Evolutionary conservation across 371 early-diverging fungal genomes (phyloP), one percentile per base, ranked within the genome.

Genomic region (Phascolomyces articulosus): DNA sequence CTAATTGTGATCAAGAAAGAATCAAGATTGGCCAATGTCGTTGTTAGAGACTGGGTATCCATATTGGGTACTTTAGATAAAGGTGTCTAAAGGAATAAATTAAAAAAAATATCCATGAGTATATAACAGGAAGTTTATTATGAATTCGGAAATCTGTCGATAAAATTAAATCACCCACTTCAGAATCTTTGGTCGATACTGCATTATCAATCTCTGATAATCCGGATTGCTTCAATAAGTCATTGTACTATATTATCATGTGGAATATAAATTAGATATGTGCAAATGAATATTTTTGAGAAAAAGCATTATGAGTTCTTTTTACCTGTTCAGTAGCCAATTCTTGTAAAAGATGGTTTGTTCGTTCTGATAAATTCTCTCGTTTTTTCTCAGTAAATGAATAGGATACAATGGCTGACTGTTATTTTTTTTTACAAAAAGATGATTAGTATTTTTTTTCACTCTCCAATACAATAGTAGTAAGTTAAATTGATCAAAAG

Each of bases 11-110:
- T 80, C 38, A 94, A 77, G 69, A 89, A 92, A 3, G 82, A 78
- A 59, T 92, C 94, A 53, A 94, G 77, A 29, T 77, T 73, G 1
- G 90, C 72, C 74, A 94, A 74, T 21, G 84, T 74, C 20, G 72
- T 68, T 0, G 84, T 66, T 9, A 93, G 58, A 1, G 87, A 72
- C 18, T 72, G 58, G 0, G 85, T 68, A 65, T 91, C 90, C 79
- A 88, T 85, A 24, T 75, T 66, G 11, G 86, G 81, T 20, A 87
- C 72, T 10, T 71, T 66, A 0, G 91, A 89, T 11, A 93, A 64
- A 0, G 91, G 90, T 10, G 68, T 74, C 90, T 91, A 73, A 24
- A 47, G 7, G 4, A 24, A 24, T 20, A 7, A 0, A 24, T 51
- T 51, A 6, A 1, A 7, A 24, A 23, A 23, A 24, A 11, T 23